phyloP scores from a whole-genome alignment of 495 filamentous ascomycete genomes.

The Cudoniella acicularis region DNA sequence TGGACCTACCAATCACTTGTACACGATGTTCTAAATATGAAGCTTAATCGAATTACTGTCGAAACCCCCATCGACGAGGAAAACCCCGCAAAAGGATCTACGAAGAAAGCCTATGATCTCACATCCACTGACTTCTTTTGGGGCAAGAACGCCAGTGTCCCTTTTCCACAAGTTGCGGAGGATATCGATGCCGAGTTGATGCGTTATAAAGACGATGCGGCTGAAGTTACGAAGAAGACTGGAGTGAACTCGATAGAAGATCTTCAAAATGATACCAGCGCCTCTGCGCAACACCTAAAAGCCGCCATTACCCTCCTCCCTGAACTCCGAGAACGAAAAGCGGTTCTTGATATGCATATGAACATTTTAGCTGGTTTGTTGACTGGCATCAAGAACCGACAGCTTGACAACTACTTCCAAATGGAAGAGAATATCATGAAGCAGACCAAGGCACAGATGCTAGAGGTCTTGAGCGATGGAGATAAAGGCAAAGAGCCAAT shows the following conservation, averaged over 20 bases:
- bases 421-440: constrained; percentile 92
- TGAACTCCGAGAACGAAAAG: constrained; percentile 88
- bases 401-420: constrained; percentile 95
- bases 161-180: constrained; percentile 95
- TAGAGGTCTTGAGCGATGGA: constrained; percentile 79
- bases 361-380: constrained; percentile 86
- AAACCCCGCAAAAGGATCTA: constrained; percentile 63
- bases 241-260: constrained; percentile 92
- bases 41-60: constrained; percentile 93
- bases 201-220: constrained; percentile 93
- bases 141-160: constrained; percentile 86
- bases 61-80: constrained; percentile 74
- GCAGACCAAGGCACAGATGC: constrained; percentile 83
- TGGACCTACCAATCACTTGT: constrained; percentile 99
- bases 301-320: constrained; percentile 90
- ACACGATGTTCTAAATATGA: constrained; percentile 90
- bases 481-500: constrained; percentile 78
- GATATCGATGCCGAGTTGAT: constrained; percentile 91
- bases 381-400: constrained; percentile 88
- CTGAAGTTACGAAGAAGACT: constrained; percentile 91
- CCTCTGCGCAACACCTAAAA: constrained; percentile 91
- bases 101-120: constrained; percentile 85
- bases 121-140: constrained; percentile 95
- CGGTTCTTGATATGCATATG: constrained; percentile 97
- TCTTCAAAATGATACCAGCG: constrained; percentile 81